Percentiles rank a stretch among this genome's conserved stretches.
These are phyloP conservation scores for Ogataea hybrid DNA, from an alignment of 1,139 yeast genomes.

Conservation along the genomic window DNA sequence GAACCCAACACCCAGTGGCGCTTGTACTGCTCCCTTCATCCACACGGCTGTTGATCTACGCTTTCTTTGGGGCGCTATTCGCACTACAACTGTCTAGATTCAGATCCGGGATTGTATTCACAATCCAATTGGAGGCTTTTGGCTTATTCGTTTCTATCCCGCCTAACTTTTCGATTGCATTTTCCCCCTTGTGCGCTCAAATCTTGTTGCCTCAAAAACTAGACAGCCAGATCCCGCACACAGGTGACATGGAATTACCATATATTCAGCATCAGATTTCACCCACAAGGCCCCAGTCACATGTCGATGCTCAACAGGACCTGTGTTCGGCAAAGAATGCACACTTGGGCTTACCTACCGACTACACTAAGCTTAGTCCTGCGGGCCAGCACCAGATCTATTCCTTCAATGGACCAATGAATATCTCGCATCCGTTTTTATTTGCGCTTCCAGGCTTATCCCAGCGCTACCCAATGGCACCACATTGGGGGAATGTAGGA, in stretches of 20 bases:
- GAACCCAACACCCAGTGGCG: neutral
- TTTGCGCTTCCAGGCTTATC: neutral
- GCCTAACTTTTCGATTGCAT: conserved; percentile 1
- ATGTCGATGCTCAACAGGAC: neutral
- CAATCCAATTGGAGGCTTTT: neutral
- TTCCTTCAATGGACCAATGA: neutral
- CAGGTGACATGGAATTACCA: conserved; percentile 11
- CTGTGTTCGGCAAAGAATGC: conserved; percentile 3
- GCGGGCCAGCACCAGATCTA: neutral
- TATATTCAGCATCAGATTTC: conserved; percentile 16
- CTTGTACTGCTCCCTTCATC: neutral
- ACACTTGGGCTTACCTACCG: conserved; percentile 3
- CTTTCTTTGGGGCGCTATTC: neutral
- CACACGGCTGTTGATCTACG: neutral
- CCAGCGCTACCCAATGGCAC: neutral
- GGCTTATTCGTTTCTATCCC: neutral
- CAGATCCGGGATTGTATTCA: neutral
- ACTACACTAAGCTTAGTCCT: neutral
- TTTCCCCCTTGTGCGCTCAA: neutral
- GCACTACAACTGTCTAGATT: no score
- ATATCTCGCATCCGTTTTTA: neutral
- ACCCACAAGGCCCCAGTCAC: conserved; percentile 2
- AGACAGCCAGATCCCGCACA: neutral
- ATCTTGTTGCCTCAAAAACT: neutral
- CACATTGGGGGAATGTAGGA: neutral